Conservation (phyloP, 495 filamentous ascomycete species). For the Parathielavia hyrcaniae region DNA sequence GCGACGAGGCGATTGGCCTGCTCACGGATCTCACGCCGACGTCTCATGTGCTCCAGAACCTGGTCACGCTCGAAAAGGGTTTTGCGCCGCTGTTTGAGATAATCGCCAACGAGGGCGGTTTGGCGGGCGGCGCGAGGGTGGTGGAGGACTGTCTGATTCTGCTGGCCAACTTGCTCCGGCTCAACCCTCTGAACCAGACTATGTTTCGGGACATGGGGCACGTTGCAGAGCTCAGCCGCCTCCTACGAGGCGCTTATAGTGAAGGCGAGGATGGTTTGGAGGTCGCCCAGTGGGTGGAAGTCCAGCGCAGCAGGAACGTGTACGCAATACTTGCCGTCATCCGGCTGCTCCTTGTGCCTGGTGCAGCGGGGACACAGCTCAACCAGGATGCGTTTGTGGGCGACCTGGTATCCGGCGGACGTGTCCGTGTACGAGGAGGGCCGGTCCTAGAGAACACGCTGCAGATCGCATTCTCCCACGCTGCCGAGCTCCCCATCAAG, state of each 20-base stretch:
- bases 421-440: constrained; percentile 32
- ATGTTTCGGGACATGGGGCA: constrained; percentile 89
- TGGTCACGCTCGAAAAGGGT: constrained; percentile 89
- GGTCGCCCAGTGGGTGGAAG: constrained; percentile 62
- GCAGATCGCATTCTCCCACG: constrained; percentile 73
- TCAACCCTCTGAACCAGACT: constrained; percentile 88
- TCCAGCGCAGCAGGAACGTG: constrained; percentile 81
- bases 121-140: constrained; percentile 79
- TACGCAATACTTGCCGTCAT: constrained; percentile 84
- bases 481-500: constrained; percentile 67
- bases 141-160: constrained; percentile 94
- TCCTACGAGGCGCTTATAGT: constrained; percentile 59
- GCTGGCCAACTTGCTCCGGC: constrained; percentile 79
- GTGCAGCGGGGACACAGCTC: constrained; percentile 68
- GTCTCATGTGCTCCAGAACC: constrained; percentile 70
- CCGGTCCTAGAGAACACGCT: constrained; percentile 77
- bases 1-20: constrained; percentile 60
- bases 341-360: constrained; percentile 73
- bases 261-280: constrained; percentile 54
- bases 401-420: constrained; percentile 12
- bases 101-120: constrained; percentile 71
- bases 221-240: constrained; percentile 61
- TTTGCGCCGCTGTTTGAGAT: constrained; percentile 82
- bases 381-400: constrained; percentile 86
- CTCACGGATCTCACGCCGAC: constrained; percentile 48